Evolutionary conservation across 2,329 filamentous ascomycete species (phyloP), one percentile per base, ranked within the genome.

Genomic region (Colletotrichum salicis): DNA sequence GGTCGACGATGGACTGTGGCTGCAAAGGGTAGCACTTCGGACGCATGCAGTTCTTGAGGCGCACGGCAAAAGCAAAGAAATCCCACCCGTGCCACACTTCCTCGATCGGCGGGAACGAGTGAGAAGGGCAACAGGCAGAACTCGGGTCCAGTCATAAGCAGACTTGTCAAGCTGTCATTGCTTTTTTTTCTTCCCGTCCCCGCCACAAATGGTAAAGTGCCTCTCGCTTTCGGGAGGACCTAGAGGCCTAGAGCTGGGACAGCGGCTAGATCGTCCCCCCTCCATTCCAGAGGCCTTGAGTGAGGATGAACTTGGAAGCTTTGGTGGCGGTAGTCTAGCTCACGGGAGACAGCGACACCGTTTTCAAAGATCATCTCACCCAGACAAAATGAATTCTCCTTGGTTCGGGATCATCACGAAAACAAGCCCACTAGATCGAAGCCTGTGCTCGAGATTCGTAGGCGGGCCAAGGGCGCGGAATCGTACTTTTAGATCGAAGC

Each of bases 301-400:
- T 27, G 3, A 27, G 24, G 24, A 27, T 27, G 24, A 27, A 27
- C 24, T 27, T 27, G 24, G 24, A 27, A 27, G 24, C 19, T 59
- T 58, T 24, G 11, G 58, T 63, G 64, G 59, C 64, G 64, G 12
- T 11, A 33, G 37, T 71, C 58, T 59, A 54, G 64, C 54, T 54
- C 19, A 15, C 35, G 64, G 27, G 58, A 59, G 5, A 57, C 59
- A 29, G 52, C 12, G 33, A 19, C 45, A 69, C 45, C 58, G 69
- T 60, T 68, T 69, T 52, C 45, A 58, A 41, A 63, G 54, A 59
- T 63, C 58, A 68, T 37, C 41, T 37, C 63, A 62, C 27, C 8
- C 11, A n/a, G 45, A 63, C 45, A 63, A 27, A 41, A 58, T 29
- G 45, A 2, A 41, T 41, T 15, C 37, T 41, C 37, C 24, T 41